phyloP scores from a whole-genome alignment of 257 asterid species.

The Salvia rosmarinus region DNA sequence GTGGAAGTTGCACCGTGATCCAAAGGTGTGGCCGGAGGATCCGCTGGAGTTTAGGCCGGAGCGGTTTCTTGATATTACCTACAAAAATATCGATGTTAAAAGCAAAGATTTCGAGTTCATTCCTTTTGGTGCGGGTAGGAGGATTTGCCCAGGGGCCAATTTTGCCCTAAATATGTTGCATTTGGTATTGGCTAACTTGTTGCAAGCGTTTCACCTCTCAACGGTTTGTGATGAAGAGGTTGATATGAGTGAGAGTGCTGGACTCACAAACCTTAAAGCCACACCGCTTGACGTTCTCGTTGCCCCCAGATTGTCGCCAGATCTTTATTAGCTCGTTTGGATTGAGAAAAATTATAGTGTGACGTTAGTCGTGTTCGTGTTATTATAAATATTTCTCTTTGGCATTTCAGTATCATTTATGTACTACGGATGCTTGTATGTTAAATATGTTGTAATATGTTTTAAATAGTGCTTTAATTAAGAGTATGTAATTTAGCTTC shows the following conservation, averaged over 20 bases:
- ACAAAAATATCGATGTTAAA: conserved; percentile 24
- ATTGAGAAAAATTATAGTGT: too few relatives aligned
- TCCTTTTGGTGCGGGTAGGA: conserved; percentile 65
- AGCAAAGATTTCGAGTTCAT: conserved; percentile 48
- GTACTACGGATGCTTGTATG: too few relatives aligned
- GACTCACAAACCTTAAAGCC: conserved; percentile 45
- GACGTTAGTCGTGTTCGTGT: too few relatives aligned
- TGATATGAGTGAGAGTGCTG: conserved; percentile 55
- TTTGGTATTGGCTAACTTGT: conserved; percentile 45
- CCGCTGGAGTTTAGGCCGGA: conserved; percentile 35
- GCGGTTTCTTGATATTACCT: conserved; percentile 28
- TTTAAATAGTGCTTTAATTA: too few relatives aligned
- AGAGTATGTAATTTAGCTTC: too few relatives aligned
- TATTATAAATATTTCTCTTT: too few relatives aligned
- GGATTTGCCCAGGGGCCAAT: conserved; percentile 51
- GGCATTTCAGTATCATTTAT: too few relatives aligned
- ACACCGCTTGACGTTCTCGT: conserved; percentile 51
- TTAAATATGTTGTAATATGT: too few relatives aligned
- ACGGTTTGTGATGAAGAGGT: conserved; percentile 30
- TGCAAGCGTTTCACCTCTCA: conserved; percentile 50
- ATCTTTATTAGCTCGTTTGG: too few relatives aligned
- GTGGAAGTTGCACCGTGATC: conserved; percentile 39
- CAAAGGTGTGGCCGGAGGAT: conserved; percentile 19
- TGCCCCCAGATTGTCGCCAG: conserved; percentile 40
- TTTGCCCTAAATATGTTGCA: conserved; percentile 47